Base-by-base conservation (phyloP, 1,284 basidiomycete genomes). In the Veloporphyrellus conicus region DNA sequence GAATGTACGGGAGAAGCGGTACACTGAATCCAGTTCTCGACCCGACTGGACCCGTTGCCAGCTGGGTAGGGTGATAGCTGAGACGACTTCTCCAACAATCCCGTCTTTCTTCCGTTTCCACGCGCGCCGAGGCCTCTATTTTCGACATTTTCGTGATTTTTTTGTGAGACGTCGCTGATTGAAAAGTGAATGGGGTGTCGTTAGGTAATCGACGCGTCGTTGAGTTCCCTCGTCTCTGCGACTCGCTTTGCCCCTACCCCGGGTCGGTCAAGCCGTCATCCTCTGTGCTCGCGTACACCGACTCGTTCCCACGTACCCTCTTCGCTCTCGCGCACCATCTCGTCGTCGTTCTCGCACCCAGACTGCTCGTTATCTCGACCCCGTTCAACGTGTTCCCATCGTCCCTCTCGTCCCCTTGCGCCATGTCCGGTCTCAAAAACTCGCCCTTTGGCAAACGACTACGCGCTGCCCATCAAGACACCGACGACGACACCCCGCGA, bases 361-460 rank as follows among this genome's bases (percentile, higher is more conserved):
- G 29, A 71, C 69, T 37, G 76, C 71, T 25, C 83, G 84, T n/a
- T 72, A 66, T 19, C 67, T 72, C 53, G 7, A 76, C 72, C 76
- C 1, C 28, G 20, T 32, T 10, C 46, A 35, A 35, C 44, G 37
- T 16, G n/a, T 19, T 12, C 25, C 12, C 25, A 33, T 28, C 41
- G n/a, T 23, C 5, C 31, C n/a, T 25, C 36, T 15, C 36, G 14
- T 31, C 25, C n/a, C 27, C 31, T 9, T 6, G 6, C 37, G 29
- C 60, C 52, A 87, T 87, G 84, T 80, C 84, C 49, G 78, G 79
- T 47, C 76, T 88, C 67, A 85, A 84, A 72, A 85, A 87, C 68
- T 87, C 86, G 56, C 83, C 82, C 0, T 88, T 86, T 67, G 86
- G 84, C 34, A 88, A 88, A 62, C 80, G 86, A 28, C 73, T 88